Evolutionary conservation across 371 early-diverging fungal genomes (phyloP).

Genomic region (Batrachochytrium dendrobatidis): DNA sequence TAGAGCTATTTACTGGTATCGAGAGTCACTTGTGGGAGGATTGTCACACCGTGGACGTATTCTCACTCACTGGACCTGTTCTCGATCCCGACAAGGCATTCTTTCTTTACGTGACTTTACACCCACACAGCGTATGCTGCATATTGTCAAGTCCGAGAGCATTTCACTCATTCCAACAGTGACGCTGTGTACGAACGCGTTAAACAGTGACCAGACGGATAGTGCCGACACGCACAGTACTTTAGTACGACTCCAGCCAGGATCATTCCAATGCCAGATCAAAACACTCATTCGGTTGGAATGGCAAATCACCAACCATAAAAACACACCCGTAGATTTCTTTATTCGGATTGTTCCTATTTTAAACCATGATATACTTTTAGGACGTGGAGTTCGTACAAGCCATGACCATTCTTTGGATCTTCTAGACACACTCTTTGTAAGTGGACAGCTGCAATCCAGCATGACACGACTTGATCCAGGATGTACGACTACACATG

Average conservation of each 20-base stretch:
- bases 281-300: background rate
- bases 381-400: too few relatives aligned
- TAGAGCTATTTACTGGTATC: constrained; percentile 68
- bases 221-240: too few relatives aligned
- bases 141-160: background rate
- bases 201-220: background rate
- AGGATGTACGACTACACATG: background rate
- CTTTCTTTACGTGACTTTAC: background rate
- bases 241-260: too few relatives aligned
- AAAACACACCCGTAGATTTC: too few relatives aligned
- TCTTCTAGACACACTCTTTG: too few relatives aligned
- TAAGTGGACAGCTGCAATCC: too few relatives aligned
- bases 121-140: background rate
- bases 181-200: background rate
- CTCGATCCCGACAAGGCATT: background rate
- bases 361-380: too few relatives aligned
- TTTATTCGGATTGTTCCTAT: too few relatives aligned
- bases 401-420: too few relatives aligned
- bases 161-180: background rate
- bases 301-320: background rate
- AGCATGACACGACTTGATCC: too few relatives aligned
- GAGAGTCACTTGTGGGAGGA: constrained; percentile 35
- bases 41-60: background rate
- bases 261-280: too few relatives aligned
- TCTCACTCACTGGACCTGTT: background rate